Evolutionary conservation across 148 eudicot genomes (phyloP).

Genomic region (Amaranthus palmeri): DNA sequence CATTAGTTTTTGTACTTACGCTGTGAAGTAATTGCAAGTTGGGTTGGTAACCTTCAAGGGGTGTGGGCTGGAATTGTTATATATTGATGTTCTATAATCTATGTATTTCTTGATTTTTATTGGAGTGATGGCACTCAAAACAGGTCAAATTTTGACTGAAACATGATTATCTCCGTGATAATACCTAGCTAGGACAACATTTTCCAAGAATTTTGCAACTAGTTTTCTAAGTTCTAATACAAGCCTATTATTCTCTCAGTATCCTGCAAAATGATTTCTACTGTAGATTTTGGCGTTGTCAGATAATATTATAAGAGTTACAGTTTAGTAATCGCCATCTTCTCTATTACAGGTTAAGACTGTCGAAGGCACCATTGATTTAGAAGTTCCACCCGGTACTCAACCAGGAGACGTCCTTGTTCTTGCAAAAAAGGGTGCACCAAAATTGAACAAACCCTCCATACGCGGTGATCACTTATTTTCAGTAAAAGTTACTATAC

Average conservation of each 20-base stretch:
- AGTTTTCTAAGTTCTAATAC: no score
- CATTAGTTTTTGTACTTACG: not conserved
- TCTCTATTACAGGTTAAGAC: slow-evolving; percentile 65
- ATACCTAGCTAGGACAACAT: not conserved
- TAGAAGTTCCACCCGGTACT: slow-evolving; percentile 88
- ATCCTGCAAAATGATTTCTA: not conserved
- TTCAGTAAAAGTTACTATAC: slow-evolving; percentile 74
- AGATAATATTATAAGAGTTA: not conserved
- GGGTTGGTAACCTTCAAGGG: not conserved
- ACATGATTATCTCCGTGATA: not conserved
- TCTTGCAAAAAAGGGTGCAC: slow-evolving; percentile 88
- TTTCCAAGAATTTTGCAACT: no score
- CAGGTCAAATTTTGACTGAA: not conserved
- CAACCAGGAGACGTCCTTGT: slow-evolving; percentile 98
- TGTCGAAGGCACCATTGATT: slow-evolving; percentile 76
- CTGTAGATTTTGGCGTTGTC: not conserved
- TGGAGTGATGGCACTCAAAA: not conserved
- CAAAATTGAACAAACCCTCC: slow-evolving; percentile 85
- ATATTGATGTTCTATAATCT: not conserved
- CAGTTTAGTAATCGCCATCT: not conserved
- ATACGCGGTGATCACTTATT: slow-evolving; percentile 93
- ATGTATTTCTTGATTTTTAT: not conserved
- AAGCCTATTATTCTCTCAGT: not conserved
- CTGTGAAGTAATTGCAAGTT: not conserved
- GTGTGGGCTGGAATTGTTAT: not conserved